A percentile compares a stretch with the other conserved stretches of the same genome.
Evolutionary conservation across 768 basidiomycete genomes (phyloP).

Genomic region (Serendipita sp.): DNA sequence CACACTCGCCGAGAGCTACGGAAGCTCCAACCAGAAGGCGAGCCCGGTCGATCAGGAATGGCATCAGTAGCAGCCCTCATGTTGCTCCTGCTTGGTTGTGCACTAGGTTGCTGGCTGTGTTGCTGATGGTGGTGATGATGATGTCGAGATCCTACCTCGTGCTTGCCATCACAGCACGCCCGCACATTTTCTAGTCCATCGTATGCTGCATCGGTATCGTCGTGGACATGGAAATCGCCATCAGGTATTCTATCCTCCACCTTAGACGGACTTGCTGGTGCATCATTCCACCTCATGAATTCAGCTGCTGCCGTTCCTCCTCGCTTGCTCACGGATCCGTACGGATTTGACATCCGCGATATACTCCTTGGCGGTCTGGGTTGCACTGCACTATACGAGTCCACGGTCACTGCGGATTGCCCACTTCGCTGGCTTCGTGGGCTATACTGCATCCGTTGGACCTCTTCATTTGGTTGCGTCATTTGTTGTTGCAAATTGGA

Average conservation of each 20-base stretch:
- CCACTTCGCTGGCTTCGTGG: conserved; percentile 51
- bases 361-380: conserved; percentile 58
- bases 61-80: background rate
- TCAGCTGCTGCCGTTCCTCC: conserved; percentile 84
- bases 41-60: conserved; percentile 6
- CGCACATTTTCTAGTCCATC: conserved; percentile 93
- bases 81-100: conserved; percentile 6
- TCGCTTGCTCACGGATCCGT: conserved; percentile 66
- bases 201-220: conserved; percentile 59
- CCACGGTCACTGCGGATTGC: conserved; percentile 29
- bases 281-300: conserved; percentile 71
- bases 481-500: conserved; percentile 14
- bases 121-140: conserved; percentile 27
- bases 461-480: conserved; percentile 8
- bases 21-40: conserved; percentile 7
- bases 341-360: conserved; percentile 51
- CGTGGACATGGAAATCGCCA: conserved; percentile 72
- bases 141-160: conserved; percentile 51
- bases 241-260: conserved; percentile 35
- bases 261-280: conserved; percentile 56
- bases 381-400: conserved; percentile 55
- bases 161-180: conserved; percentile 75
- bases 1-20: background rate
- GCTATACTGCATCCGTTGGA: conserved; percentile 26
- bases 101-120: conserved; percentile 23